phyloP scores from a whole-genome alignment of 371 early-diverging fungal species.

The Chytridiales sp. region DNA sequence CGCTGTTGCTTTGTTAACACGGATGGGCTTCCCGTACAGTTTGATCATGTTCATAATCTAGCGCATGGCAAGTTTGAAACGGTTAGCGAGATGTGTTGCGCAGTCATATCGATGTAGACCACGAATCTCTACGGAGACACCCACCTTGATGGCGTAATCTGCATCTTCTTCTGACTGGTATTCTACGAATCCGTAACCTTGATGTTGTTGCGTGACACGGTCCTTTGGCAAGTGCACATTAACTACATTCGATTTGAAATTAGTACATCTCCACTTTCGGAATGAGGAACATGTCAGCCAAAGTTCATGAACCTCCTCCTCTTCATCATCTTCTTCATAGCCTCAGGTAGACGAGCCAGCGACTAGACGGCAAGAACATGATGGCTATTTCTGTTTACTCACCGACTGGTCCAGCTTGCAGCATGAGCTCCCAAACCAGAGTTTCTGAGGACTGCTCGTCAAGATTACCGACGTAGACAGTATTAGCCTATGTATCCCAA shows the following conservation, averaged over 20 bases:
- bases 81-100: background rate
- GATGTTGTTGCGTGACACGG: slow-evolving; percentile 90
- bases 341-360: too few species aligned
- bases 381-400: too few species aligned
- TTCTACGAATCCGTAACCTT: slow-evolving; percentile 95
- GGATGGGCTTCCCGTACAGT: slow-evolving; percentile 91
- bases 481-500: slow-evolving; percentile 74
- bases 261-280: too few species aligned
- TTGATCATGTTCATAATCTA: slow-evolving; percentile 93
- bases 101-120: background rate
- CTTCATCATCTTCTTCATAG: too few species aligned
- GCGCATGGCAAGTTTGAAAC: too few species aligned
- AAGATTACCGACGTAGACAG: slow-evolving; percentile 95
- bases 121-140: background rate
- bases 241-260: slow-evolving; percentile 60
- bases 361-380: too few species aligned
- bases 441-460: slow-evolving; percentile 93
- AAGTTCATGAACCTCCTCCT: too few species aligned
- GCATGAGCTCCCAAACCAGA: slow-evolving; percentile 96
- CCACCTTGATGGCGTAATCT: slow-evolving; percentile 87
- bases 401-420: slow-evolving; percentile 97
- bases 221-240: slow-evolving; percentile 97
- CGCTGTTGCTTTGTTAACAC: slow-evolving; percentile 93
- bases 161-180: slow-evolving; percentile 94
- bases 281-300: too few species aligned